Base-by-base conservation (phyloP, 148 eudicot genomes). In the Pharnaceum exiguum region DNA sequence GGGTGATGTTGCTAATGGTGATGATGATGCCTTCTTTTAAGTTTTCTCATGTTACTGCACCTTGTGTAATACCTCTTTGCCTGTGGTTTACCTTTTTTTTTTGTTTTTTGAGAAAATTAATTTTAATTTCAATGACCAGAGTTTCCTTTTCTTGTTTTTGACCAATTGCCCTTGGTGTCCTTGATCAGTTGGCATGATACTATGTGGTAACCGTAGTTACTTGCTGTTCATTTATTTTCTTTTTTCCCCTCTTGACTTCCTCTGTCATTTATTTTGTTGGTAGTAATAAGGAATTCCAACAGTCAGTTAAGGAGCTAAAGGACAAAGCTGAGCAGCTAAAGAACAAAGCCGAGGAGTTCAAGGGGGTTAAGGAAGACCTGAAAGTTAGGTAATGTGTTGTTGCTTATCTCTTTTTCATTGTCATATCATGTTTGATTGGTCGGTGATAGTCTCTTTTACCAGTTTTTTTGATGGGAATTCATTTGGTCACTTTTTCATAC, bases 231-330 rank as follows among this genome's bases (percentile, higher is more conserved):
- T 7, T 2, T 7, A 17, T 3, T 46, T 5, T 10, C 3, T 22
- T 9, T 29, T 10, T 27, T 4, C 23, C 7, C 24, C 10, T 24
- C 18, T 25, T 42, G 12, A 40, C 32, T 44, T 15, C 38, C 61
- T 22, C 19, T 39, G 22, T 47, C 39, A 23, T 54, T 76, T 18
- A 60, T 19, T 69, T 46, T 25, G 61, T n/a, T 71, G 67, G 26
- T 64, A 93, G 98, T 65, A 83, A 85, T 69, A 81, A 77, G 68
- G 96, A 93, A 51, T 81, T 93, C 60, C 85, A 85, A 63, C 69
- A 81, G 56, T 75, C 96, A 8, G 83, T 93, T 10, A 83, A 93
- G 74, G 88, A 81, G 57, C 75, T 93, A 24, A 93, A 85, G 71
- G 82, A 85, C 52, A 88, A 85, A 74, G 84, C 95, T 1, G n/a